These are phyloP conservation scores for Ogataea pini DNA, from an alignment of 805 yeast species.

Conservation along the genomic window DNA sequence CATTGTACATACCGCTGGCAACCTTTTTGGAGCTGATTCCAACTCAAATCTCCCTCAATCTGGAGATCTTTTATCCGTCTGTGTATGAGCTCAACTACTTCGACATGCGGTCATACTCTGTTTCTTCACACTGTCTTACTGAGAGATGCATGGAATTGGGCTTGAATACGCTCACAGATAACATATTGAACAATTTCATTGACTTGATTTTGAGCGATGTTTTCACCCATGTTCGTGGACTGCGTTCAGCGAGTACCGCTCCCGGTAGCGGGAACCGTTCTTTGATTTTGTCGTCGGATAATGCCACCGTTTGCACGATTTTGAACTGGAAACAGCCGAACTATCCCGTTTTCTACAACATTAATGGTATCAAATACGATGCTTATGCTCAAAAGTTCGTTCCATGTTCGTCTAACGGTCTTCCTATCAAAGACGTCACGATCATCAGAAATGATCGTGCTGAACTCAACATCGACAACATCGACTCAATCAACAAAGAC, in stretches of 20 bases:
- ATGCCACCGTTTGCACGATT: slow-evolving; percentile 88
- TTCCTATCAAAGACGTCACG: slow-evolving; percentile 16
- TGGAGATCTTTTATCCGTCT: slow-evolving; percentile 80
- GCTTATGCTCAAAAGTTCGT: slow-evolving; percentile 33
- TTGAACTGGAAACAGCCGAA: slow-evolving; percentile 98
- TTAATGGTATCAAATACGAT: slow-evolving; percentile 60
- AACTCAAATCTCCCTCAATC: slow-evolving; percentile 60
- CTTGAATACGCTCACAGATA: slow-evolving; percentile 28
- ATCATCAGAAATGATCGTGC: slow-evolving; percentile 7
- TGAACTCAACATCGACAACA: slow-evolving; percentile 36
- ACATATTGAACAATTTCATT: slow-evolving; percentile 66
- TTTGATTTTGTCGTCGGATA: slow-evolving; percentile 80
- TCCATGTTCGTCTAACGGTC: slow-evolving; percentile 45
- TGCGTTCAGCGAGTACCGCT: slow-evolving; percentile 27
- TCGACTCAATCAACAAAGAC: slow-evolving; percentile 39
- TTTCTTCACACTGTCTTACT: slow-evolving; percentile 23
- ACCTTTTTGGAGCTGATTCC: slow-evolving; percentile 58
- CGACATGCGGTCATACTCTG: slow-evolving; percentile 28
- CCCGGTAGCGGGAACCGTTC: slow-evolving; percentile 49
- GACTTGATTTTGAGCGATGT: slow-evolving; percentile 71
- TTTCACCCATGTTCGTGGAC: slow-evolving; percentile 72
- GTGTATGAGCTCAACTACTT: slow-evolving; percentile 35
- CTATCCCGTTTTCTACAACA: slow-evolving; percentile 86
- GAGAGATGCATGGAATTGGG: slow-evolving; percentile 16
- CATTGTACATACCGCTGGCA: slow-evolving; percentile 59